phyloP scores from a whole-genome alignment of 129 eudicot species.

The Solidago caesia region DNA sequence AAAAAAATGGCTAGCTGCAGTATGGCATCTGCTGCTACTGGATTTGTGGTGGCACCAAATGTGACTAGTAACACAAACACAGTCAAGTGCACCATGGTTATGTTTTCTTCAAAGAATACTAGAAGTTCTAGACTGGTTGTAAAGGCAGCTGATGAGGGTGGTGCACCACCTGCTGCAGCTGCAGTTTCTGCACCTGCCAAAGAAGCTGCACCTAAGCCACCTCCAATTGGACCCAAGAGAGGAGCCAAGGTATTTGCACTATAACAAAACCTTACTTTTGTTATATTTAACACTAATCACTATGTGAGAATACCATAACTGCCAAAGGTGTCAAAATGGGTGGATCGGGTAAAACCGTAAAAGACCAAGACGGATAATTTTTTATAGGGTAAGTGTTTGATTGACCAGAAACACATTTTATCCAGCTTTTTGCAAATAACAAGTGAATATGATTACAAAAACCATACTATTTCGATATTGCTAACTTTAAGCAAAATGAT shows the following conservation, averaged over 20 bases:
- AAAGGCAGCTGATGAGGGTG: constrained; percentile 63
- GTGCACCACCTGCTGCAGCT: constrained; percentile 29
- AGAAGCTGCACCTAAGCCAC: constrained; percentile 69
- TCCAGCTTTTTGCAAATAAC: background rate
- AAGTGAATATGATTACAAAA: background rate
- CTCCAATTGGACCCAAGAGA: constrained; percentile 95
- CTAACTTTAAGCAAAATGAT: background rate
- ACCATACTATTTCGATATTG: background rate
- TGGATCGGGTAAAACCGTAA: background rate
- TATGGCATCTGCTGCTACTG: constrained; percentile 78
- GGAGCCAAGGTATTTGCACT: constrained; percentile 54
- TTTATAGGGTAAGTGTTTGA: background rate
- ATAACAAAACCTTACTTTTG: no score
- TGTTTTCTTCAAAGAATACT: constrained; percentile 48
- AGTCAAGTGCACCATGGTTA: constrained; percentile 35
- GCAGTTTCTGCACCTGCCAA: constrained; percentile 23
- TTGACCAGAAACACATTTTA: background rate
- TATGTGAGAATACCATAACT: no score
- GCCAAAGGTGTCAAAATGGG: background rate
- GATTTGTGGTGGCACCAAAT: constrained; percentile 58
- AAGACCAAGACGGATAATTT: background rate
- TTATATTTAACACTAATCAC: no score
- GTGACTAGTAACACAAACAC: constrained; percentile 33
- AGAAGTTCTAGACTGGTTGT: constrained; percentile 57
- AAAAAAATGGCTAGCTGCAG: constrained; percentile 61